These are phyloP conservation scores for Ophiocytium majus DNA, from an alignment of 352 stramenopile genomes.

Conservation along the genomic window DNA sequence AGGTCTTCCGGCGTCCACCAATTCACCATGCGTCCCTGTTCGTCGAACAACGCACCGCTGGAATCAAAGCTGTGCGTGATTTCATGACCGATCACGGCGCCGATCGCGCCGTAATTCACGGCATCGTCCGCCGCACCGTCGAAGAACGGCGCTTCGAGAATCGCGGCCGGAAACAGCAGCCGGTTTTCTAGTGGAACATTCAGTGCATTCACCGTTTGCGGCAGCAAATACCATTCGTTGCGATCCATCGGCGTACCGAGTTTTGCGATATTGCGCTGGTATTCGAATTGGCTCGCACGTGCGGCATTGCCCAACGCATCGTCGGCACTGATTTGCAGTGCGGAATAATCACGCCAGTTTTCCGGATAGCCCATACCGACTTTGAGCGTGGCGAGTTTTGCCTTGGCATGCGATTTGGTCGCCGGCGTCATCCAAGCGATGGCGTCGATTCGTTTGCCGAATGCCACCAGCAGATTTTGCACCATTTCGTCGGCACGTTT, in stretches of 20 bases:
- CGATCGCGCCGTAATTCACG: not conserved
- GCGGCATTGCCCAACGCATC: not conserved
- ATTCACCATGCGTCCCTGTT: not conserved
- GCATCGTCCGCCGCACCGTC: not conserved
- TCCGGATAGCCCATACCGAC: not conserved
- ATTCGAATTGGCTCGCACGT: not conserved
- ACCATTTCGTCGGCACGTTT: not conserved
- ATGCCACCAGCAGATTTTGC: not conserved
- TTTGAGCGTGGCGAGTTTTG: not conserved
- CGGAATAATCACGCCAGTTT: not conserved
- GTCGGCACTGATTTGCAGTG: not conserved
- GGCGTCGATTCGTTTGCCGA: not conserved
- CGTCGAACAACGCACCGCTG: not conserved
- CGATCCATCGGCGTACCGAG: not conserved
- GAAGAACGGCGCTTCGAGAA: not conserved
- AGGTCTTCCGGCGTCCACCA: not conserved
- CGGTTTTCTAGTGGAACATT: not conserved
- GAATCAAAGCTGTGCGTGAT: not conserved
- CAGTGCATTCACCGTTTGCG: not conserved
- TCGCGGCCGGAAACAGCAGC: not conserved
- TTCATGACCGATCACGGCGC: not conserved
- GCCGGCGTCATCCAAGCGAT: not conserved
- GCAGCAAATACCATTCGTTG: not conserved
- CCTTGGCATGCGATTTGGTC: not conserved
- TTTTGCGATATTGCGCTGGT: not conserved